These are phyloP conservation scores for Aaosphaeria pasadenensis DNA, from an alignment of 2,329 filamentous ascomycete species.

Conservation along the genomic window DNA sequence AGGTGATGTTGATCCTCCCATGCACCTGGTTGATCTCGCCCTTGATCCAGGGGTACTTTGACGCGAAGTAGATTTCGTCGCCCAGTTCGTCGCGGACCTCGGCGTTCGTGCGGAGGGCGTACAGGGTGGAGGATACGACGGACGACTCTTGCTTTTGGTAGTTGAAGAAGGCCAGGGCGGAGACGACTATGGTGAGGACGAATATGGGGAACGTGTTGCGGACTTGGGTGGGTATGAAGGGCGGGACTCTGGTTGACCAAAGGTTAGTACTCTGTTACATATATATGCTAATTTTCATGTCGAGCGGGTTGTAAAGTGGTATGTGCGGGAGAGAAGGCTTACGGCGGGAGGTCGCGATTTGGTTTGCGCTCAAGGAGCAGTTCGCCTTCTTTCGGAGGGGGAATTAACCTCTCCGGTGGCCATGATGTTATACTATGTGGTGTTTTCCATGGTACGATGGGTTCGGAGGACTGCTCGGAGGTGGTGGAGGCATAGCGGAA, in stretches of 20 bases:
- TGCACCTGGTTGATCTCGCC: constrained; percentile 88
- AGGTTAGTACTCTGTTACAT: not conserved
- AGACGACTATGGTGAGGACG: constrained; percentile 64
- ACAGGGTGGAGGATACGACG: constrained; percentile 79
- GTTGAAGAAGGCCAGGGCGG: constrained; percentile 91
- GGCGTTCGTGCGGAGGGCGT: constrained; percentile 80
- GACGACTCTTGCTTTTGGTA: constrained; percentile 94
- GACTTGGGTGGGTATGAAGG: constrained; percentile 30
- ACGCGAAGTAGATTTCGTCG: constrained; percentile 59
- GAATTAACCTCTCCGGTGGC: constrained; percentile 35
- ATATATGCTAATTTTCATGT: no score
- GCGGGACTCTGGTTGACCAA: constrained; percentile 22
- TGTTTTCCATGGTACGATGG: constrained; percentile 37
- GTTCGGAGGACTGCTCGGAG: constrained; percentile 20
- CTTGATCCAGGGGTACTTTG: constrained; percentile 47
- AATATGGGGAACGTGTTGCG: constrained; percentile 76
- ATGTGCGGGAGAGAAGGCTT: constrained; percentile 7
- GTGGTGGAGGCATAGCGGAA: constrained; percentile 18
- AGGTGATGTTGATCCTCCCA: constrained; percentile 82
- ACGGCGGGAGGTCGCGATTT: constrained; percentile 35
- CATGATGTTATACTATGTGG: constrained; percentile 33
- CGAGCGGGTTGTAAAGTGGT: not conserved
- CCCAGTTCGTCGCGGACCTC: constrained; percentile 75
- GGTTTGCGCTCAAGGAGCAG: constrained; percentile 29
- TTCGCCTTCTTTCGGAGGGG: constrained; percentile 35